Evolutionary conservation across 108 stramenopile species (phyloP).

Genomic region (Cyclostephanos invisitatus): DNA sequence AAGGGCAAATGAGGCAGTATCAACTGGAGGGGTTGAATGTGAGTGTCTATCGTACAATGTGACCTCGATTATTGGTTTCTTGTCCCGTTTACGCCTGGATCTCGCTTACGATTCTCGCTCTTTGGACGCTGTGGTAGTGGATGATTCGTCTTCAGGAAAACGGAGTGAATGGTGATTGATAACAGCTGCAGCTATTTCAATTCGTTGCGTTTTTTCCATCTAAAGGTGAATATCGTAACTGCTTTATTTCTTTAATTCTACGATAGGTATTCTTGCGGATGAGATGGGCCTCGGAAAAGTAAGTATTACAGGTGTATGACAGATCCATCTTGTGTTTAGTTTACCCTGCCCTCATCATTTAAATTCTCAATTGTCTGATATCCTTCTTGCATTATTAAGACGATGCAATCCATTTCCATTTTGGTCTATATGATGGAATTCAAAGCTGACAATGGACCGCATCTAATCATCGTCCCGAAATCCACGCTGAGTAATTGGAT

Average conservation of each 20-base stretch:
- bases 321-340: neutral
- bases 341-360: neutral
- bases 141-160: constrained; percentile 95
- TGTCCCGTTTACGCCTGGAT: neutral
- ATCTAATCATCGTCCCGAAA: constrained; percentile 97
- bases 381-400: constrained; percentile 70
- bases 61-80: neutral
- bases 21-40: constrained; percentile 94
- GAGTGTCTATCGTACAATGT: neutral
- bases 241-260: neutral
- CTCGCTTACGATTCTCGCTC: neutral
- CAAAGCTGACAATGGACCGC: constrained; percentile 78
- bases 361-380: neutral
- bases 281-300: constrained; percentile 51
- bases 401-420: constrained; percentile 96
- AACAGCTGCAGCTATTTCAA: constrained; percentile 52
- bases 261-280: constrained; percentile 50
- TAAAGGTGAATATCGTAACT: neutral
- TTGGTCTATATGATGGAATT: constrained; percentile 83
- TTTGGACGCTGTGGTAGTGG: constrained; percentile 56
- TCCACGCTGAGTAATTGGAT: constrained; percentile 98
- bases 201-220: neutral
- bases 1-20: constrained; percentile 89
- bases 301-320: neutral
- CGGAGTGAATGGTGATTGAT: constrained; percentile 80